Conservation (phyloP, 2,329 filamentous ascomycete genomes). For the Sordariomycetes sp. region DNA sequence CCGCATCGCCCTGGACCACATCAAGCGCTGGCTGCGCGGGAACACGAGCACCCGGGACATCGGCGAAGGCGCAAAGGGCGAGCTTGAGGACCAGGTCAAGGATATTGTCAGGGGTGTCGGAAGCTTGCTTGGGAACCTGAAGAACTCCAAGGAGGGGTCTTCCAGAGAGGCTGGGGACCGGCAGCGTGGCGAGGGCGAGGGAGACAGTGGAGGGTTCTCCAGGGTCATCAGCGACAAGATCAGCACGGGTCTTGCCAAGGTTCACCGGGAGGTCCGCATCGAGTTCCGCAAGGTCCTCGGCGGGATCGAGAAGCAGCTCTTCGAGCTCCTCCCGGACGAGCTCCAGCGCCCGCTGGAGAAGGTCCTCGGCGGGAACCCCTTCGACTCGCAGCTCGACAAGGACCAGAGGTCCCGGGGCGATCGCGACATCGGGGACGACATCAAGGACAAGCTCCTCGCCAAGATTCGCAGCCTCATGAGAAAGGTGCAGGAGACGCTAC, state of each 20-base stretch:
- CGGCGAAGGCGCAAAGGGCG: slow-evolving; percentile 30
- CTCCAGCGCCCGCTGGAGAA: slow-evolving; percentile 32
- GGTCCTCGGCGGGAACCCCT: slow-evolving; percentile 34
- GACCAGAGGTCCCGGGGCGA: slow-evolving; percentile 17
- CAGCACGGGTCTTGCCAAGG: slow-evolving; percentile 29
- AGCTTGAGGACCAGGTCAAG: slow-evolving; percentile 32
- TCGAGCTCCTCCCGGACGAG: slow-evolving; percentile 30
- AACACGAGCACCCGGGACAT: slow-evolving; percentile 28
- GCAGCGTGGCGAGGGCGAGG: slow-evolving; percentile 15
- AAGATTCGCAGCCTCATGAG: slow-evolving; percentile 31
- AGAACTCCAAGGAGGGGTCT: slow-evolving; percentile 18
- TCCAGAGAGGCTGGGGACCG: slow-evolving; percentile 19
- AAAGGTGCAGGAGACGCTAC: slow-evolving; percentile 33
- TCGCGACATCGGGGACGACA: slow-evolving; percentile 29
- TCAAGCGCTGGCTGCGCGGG: slow-evolving; percentile 32
- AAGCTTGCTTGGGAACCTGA: slow-evolving; percentile 26
- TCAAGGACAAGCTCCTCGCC: slow-evolving; percentile 29
- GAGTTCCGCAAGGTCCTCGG: slow-evolving; percentile 33
- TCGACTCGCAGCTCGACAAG: slow-evolving; percentile 29
- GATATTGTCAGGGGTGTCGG: slow-evolving; percentile 31
- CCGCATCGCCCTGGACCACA: slow-evolving; percentile 31
- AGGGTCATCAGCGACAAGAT: slow-evolving; percentile 34
- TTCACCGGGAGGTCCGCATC: slow-evolving; percentile 32
- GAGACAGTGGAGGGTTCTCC: slow-evolving; percentile 26
- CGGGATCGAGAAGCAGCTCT: slow-evolving; percentile 31